phyloP scores from a whole-genome alignment of 345 rosid species.

The Mercurialis annua region DNA sequence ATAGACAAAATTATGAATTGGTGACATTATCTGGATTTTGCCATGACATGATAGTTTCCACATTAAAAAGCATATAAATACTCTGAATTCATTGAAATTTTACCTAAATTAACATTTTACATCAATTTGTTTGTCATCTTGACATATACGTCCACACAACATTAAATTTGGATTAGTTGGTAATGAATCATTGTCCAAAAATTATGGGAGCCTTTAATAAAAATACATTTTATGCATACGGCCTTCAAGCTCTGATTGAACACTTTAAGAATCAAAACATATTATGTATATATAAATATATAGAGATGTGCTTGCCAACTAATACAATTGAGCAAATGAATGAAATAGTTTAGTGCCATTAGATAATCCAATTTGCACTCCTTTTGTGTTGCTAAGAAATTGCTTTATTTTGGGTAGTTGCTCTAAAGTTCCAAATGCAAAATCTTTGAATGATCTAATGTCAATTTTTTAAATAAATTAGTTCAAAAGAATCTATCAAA shows the following conservation, averaged over 20 bases:
- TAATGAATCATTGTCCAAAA: background rate
- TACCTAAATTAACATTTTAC: too few relatives aligned
- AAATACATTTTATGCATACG: background rate
- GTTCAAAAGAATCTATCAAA: constrained; percentile 7
- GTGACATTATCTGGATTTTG: too few relatives aligned
- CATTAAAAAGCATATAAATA: too few relatives aligned
- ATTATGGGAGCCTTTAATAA: background rate
- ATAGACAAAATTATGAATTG: too few relatives aligned
- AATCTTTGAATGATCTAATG: constrained; percentile 23
- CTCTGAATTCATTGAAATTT: too few relatives aligned
- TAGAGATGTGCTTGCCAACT: background rate
- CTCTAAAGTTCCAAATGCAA: constrained; percentile 21
- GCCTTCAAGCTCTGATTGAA: background rate
- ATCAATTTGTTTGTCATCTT: background rate
- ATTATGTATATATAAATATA: background rate
- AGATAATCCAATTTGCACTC: background rate
- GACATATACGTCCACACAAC: background rate
- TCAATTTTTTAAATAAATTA: background rate
- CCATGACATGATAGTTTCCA: too few relatives aligned
- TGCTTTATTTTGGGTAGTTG: constrained; percentile 15
- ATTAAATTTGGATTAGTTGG: background rate
- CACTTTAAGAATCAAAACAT: background rate
- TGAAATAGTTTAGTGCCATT: background rate
- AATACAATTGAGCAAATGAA: background rate
- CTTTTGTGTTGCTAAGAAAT: background rate